Percentiles rank a stretch among this genome's conserved stretches.
phyloP scores from a whole-genome alignment of 163 green algal species.

The Volvox carteri region DNA sequence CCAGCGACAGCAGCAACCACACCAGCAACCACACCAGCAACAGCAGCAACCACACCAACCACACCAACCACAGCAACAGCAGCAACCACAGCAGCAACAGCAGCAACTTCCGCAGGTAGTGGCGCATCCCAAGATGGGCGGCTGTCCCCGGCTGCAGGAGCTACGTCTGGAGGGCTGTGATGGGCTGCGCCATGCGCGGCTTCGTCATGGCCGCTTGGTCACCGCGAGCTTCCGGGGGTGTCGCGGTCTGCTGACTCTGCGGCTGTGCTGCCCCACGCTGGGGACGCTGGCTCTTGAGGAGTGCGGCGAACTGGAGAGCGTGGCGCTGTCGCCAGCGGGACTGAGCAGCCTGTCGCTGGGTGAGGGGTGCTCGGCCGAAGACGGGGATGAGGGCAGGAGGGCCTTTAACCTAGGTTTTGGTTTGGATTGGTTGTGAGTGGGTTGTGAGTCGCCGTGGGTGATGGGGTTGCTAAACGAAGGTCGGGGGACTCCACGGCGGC shows the following conservation, averaged over 20 bases:
- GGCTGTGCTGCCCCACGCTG: conserved; percentile 47
- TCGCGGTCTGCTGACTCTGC: conserved; percentile 52
- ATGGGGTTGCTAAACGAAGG: too few relatives aligned
- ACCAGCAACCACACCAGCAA: background rate
- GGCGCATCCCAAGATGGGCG: conserved; percentile 17
- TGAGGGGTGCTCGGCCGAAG: background rate
- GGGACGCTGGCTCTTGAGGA: conserved; percentile 61
- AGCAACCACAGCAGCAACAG: background rate
- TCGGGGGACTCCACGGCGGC: too few relatives aligned
- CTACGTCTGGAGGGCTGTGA: conserved; percentile 69
- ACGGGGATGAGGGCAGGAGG: too few relatives aligned
- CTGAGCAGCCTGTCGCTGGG: conserved; percentile 67
- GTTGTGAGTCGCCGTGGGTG: too few relatives aligned
- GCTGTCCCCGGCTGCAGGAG: conserved; percentile 46
- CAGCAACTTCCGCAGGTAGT: conserved; percentile 21
- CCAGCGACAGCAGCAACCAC: background rate
- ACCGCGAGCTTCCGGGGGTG: conserved; percentile 61
- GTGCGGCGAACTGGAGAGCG: conserved; percentile 50
- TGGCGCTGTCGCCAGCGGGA: conserved; percentile 60
- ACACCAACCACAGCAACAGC: background rate
- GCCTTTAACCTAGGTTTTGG: too few relatives aligned
- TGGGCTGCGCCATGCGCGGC: conserved; percentile 29
- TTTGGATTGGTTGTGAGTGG: too few relatives aligned
- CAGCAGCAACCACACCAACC: background rate
- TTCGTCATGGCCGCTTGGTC: conserved; percentile 59